Conservation (phyloP, 2,329 filamentous ascomycete species). For the Sporothrix dimorphospora region DNA sequence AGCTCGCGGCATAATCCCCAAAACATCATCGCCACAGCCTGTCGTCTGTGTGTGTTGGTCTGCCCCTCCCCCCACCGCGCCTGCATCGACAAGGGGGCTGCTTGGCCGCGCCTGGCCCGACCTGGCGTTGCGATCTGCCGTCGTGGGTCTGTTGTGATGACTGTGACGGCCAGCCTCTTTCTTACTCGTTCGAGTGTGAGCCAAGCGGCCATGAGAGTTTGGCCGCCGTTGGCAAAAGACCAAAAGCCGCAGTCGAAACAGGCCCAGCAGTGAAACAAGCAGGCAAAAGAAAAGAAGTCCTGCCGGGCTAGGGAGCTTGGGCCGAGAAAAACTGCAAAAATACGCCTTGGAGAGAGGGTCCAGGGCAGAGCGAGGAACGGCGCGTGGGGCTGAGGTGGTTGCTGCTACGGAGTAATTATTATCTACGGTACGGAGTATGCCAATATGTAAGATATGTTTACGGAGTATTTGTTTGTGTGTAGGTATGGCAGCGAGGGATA, state of each 20-base stretch:
- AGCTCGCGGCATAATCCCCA: background rate
- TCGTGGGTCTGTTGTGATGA: constrained; percentile 22
- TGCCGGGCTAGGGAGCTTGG: background rate
- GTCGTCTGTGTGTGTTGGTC: constrained; percentile 1
- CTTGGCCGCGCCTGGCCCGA: background rate
- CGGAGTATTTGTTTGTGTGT: too few relatives aligned
- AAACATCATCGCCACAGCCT: background rate
- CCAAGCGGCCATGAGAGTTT: background rate
- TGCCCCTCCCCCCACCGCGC: background rate
- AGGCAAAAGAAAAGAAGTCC: background rate
- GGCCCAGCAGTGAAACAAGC: background rate
- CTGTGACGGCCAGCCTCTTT: background rate
- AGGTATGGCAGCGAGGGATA: background rate
- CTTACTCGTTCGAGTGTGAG: background rate
- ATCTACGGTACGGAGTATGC: too few relatives aligned
- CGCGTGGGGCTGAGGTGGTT: constrained; percentile 33
- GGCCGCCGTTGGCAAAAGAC: background rate
- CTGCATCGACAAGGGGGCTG: background rate
- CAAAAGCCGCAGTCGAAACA: constrained; percentile 7
- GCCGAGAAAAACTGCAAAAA: background rate
- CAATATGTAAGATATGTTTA: too few relatives aligned
- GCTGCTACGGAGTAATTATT: constrained; percentile 1
- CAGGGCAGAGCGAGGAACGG: constrained; percentile 26
- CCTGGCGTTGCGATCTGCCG: constrained; percentile 1
- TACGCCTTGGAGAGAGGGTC: constrained; percentile 29